Evolutionary conservation across 441 rosid genomes (phyloP), one percentile per base, ranked within the genome.

Genomic region (Adansonia madagascariensis): DNA sequence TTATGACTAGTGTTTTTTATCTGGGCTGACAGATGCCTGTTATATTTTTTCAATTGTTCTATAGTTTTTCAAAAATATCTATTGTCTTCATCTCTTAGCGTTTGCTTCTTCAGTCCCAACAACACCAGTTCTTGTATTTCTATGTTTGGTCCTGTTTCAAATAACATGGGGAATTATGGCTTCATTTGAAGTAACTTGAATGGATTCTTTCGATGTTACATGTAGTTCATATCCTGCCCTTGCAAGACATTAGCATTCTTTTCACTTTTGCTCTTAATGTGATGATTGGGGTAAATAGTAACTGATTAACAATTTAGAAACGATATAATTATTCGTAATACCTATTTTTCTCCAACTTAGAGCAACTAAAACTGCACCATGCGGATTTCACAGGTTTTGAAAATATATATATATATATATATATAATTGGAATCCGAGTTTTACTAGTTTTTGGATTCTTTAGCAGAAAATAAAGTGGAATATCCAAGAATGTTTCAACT

Each of bases 171-270:
- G 56, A 68, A 20, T 46, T 44, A 56, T 17, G 17, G 14, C 27
- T n/a, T 65, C 22, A 24, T 61, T 31, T 27, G 17, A 27, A 61
- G 3, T 49, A 31, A 31, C 39, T 56, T 18, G 61, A 56, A 56
- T 56, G 61, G 20, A 56, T 56, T 46, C 53, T 43, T 24, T 71
- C 75, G 15, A 27, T n/a, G 6, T 63, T 27, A 11, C 46, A 52
- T n/a, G 5, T n/a, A 6, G 57, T 17, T 71, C 75, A 67, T 71
- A 31, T 52, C 24, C 6, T 31, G 15, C 47, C 24, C 24, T n/a
- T 71, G 46, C 74, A 70, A 70, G 20, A 24, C 59, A 20, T 44
- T 6, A 46, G 4, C 35, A 68, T 49, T 52, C 43, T 22, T 69
- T 49, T 44, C 2, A 27, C 43, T 20, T 69, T 69, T 47, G 27